A percentile compares a stretch with the other conserved stretches of the same genome.
phyloP scores from a whole-genome alignment of 805 yeast species.

The Maudiozyma turicensis region DNA sequence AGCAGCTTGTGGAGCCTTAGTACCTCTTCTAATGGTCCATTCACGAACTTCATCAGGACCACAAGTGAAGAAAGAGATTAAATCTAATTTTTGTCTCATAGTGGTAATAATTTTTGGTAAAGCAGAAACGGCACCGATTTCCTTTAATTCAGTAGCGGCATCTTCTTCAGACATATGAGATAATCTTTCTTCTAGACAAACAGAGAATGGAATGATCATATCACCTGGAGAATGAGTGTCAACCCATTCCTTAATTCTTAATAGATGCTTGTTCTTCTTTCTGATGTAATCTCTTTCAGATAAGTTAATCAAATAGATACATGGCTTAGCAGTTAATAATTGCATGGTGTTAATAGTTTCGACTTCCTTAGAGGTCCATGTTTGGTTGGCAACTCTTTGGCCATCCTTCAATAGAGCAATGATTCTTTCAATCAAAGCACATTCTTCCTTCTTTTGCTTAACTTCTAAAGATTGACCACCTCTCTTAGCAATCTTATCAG shows the following conservation, averaged over 20 bases:
- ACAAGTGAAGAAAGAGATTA: slow-evolving; percentile 91
- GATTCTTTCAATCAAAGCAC: slow-evolving; percentile 61
- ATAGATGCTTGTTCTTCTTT: slow-evolving; percentile 79
- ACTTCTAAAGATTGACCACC: slow-evolving; percentile 87
- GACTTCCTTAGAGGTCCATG: slow-evolving; percentile 86
- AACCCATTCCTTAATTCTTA: slow-evolving; percentile 83
- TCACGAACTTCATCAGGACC: slow-evolving; percentile 96
- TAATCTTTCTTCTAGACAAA: slow-evolving; percentile 83
- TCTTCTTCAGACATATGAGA: slow-evolving; percentile 81
- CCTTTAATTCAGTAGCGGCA: slow-evolving; percentile 66
- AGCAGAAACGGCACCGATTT: slow-evolving; percentile 63
- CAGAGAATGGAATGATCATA: slow-evolving; percentile 85
- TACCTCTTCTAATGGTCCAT: slow-evolving; percentile 91
- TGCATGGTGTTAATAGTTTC: slow-evolving; percentile 80
- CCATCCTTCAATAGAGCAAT: slow-evolving; percentile 74
- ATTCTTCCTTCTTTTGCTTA: slow-evolving; percentile 81
- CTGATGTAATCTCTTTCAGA: slow-evolving; percentile 81
- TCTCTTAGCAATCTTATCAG: slow-evolving; percentile 70
- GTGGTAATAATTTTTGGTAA: slow-evolving; percentile 77
- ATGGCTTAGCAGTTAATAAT: slow-evolving; percentile 89
- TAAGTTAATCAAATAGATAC: slow-evolving; percentile 84
- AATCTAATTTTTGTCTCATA: slow-evolving; percentile 78
- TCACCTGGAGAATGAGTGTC: slow-evolving; percentile 74
- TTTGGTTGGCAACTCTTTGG: slow-evolving; percentile 76
- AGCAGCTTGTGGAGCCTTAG: slow-evolving; percentile 97